Evolutionary conservation across 805 yeast species (phyloP), one percentile per base, ranked within the genome.

Genomic region (Cyberlindnera samutprakarnensis): DNA sequence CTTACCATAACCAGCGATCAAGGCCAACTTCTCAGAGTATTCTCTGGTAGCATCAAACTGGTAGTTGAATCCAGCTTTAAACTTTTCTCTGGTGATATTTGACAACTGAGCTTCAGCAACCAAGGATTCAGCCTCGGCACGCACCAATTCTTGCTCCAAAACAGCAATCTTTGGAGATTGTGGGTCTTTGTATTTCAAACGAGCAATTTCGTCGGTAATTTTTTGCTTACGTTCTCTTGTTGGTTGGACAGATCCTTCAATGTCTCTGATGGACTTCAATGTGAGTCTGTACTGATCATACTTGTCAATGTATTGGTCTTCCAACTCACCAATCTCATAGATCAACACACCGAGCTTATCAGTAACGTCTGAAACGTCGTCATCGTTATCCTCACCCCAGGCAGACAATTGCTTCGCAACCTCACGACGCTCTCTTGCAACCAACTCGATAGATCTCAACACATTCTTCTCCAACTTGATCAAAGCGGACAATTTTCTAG

Each of bases 101-200:
- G 96, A 85, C 59, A 90, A 77, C 71, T 90, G 98, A 38, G 97
- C 97, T 71, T 90, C 98, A 39, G 98, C 98, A 53, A 90, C 98
- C 51, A 90, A 77, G 31, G 96, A 86, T 69, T 92, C 97, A 46
- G 97, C 97, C 72, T 90, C 98, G 32, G 97, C 96, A 66, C 98
- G 80, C 47, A 92, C 97, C 59, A 92, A 75, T 68, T 92, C 97
- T 70, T 92, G 97, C 72, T 90, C 98, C 61, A 90, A 76, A 34
- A 88, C 90, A 45, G 84, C 78, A 47, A 90, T 83, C 72, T 90
- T 90, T 61, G 96, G 94, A 34, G 96, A 86, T 66, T 83, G 86
- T 43, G 98, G 97, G 64, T 90, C 97, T 74, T 90, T 90, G 74
- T 92, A 92, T 70, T 92, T 92, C 66, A 90, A 76, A 66, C 85